Percentiles rank a stretch among this genome's conserved stretches.
Conservation (phyloP, 2,329 filamentous ascomycete genomes). For the Coniochaeta ligniaria region DNA sequence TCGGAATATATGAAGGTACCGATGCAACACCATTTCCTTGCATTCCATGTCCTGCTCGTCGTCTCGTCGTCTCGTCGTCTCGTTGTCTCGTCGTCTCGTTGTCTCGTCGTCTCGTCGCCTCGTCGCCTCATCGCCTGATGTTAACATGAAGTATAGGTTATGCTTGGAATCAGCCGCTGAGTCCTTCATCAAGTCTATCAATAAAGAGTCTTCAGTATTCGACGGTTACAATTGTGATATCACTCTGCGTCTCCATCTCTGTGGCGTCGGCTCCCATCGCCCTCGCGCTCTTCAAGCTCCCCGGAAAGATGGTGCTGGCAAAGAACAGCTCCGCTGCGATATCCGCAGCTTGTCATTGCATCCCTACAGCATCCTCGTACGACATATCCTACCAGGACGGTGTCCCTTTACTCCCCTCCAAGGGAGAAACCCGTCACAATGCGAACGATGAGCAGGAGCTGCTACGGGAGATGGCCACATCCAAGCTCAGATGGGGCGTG, state of each 20-base stretch:
- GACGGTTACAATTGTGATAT: neutral
- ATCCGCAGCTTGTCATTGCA: neutral
- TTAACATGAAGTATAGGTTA: neutral
- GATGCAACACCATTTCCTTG: neutral
- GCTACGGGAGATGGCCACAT: neutral
- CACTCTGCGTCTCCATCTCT: neutral
- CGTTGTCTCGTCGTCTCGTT: no score
- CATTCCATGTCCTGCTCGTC: no score
- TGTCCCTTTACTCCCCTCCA: neutral
- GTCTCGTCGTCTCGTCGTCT: no score
- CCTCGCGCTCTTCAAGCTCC: neutral
- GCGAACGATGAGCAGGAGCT: neutral
- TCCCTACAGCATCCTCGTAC: neutral
- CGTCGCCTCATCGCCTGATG: no score
- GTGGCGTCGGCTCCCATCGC: neutral
- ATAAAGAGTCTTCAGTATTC: neutral
- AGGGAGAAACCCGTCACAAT: neutral
- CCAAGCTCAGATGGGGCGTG: neutral
- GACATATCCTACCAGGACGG: neutral
- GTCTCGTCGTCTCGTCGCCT: no score
- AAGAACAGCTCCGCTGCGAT: neutral
- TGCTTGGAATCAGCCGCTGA: neutral
- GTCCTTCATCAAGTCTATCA: neutral
- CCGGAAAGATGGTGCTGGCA: neutral
- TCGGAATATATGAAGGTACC: constrained; percentile 16